A percentile compares a stretch with the other conserved stretches of the same genome.
Evolutionary conservation across 768 basidiomycete genomes (phyloP).

Genomic region (Suillus luteus): DNA sequence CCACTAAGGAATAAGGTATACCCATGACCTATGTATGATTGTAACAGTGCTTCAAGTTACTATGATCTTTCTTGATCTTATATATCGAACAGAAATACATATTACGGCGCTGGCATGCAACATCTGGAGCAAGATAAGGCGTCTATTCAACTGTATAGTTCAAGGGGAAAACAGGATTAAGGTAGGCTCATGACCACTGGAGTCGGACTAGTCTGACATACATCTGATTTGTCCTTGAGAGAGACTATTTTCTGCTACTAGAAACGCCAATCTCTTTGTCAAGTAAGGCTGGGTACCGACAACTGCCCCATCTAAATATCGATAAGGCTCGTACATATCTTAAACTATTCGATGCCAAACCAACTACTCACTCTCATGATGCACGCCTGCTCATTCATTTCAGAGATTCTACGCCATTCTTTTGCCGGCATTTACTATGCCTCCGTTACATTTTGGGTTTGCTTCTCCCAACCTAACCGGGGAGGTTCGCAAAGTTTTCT

Average conservation of each 20-base stretch:
- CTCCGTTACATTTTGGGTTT: background rate
- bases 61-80: background rate
- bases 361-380: background rate
- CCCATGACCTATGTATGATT: background rate
- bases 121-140: background rate
- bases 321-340: background rate
- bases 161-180: background rate
- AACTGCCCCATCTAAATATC: background rate
- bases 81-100: background rate
- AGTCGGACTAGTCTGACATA: background rate
- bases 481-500: background rate
- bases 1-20: background rate
- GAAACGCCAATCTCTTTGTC: background rate
- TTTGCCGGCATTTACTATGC: background rate
- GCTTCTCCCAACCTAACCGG: background rate
- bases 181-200: background rate
- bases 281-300: background rate
- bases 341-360: background rate
- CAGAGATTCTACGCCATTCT: background rate
- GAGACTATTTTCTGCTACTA: background rate
- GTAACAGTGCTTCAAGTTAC: background rate
- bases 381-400: background rate
- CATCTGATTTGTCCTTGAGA: background rate
- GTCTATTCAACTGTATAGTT: background rate
- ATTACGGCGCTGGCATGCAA: background rate